Percentiles rank a stretch among this genome's conserved stretches.
phyloP scores from a whole-genome alignment of 2,329 filamentous ascomycete genomes.

The Fusarium tanahbumbuense region DNA sequence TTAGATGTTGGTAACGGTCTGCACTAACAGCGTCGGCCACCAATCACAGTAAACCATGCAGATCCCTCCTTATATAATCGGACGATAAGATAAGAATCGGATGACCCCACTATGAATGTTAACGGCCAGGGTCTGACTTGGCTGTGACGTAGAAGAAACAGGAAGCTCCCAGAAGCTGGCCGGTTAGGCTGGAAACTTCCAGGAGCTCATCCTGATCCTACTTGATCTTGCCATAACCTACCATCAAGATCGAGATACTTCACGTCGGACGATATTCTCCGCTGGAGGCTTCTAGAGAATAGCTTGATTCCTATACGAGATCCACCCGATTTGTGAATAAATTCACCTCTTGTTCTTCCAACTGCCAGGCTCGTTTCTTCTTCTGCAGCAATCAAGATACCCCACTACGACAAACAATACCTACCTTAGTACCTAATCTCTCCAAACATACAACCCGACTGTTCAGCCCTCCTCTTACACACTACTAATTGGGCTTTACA shows the following conservation, averaged over 20 bases:
- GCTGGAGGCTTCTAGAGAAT: constrained; percentile 26
- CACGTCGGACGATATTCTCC: constrained; percentile 32
- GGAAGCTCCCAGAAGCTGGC: constrained; percentile 45
- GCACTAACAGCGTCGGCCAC: not conserved
- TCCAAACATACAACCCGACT: constrained; percentile 37
- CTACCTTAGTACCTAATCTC: constrained; percentile 36
- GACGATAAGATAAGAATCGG: constrained; percentile 43
- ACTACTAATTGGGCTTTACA: constrained; percentile 22
- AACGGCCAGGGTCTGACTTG: constrained; percentile 26
- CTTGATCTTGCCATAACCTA: constrained; percentile 43
- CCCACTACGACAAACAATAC: constrained; percentile 29
- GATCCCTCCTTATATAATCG: not conserved
- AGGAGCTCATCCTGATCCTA: constrained; percentile 41
- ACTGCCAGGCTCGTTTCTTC: constrained; percentile 22
- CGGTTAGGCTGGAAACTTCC: constrained; percentile 48
- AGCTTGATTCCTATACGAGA: constrained; percentile 33
- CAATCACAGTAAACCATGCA: not conserved
- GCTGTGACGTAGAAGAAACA: constrained; percentile 52
- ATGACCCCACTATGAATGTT: constrained; percentile 26
- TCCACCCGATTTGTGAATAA: constrained; percentile 44
- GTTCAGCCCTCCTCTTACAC: constrained; percentile 19
- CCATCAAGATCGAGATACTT: constrained; percentile 42
- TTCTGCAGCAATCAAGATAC: constrained; percentile 36
- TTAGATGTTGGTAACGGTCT: constrained; percentile 5
- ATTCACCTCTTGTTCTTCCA: constrained; percentile 35